Evolutionary conservation across 106 monocot genomes (phyloP).

Genomic region (Dendrobium huoshanense): DNA sequence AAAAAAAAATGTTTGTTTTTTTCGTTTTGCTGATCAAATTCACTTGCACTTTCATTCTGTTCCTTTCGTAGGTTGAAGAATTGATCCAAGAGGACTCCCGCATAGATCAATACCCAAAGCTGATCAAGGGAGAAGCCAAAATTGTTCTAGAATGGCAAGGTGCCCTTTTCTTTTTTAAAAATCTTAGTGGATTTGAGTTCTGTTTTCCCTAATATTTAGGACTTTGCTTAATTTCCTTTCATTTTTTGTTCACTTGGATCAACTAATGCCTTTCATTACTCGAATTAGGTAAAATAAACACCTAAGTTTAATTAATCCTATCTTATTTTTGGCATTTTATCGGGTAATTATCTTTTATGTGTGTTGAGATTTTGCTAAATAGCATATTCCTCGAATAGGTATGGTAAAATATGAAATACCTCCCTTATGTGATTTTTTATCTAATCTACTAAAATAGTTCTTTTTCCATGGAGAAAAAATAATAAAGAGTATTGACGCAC

Average conservation of each 20-base stretch:
- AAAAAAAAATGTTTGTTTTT: neutral
- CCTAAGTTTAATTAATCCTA: no score
- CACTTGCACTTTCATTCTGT: neutral
- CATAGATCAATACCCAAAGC: conserved; percentile 85
- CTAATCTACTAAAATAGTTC: no score
- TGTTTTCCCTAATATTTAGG: neutral
- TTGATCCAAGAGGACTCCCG: conserved; percentile 86
- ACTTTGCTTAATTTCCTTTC: neutral
- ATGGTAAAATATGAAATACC: no score
- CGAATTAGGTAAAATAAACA: neutral
- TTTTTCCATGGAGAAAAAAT: no score
- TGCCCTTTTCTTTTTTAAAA: conserved; percentile 1
- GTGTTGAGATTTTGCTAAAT: neutral
- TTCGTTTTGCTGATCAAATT: neutral
- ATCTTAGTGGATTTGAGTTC: neutral
- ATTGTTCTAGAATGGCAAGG: conserved; percentile 95
- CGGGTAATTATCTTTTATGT: neutral
- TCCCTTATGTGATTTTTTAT: no score
- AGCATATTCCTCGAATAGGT: neutral
- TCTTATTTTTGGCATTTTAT: neutral
- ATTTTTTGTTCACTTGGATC: neutral
- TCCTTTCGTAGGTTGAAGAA: conserved; percentile 61
- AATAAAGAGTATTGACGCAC: no score
- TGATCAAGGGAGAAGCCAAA: conserved; percentile 90
- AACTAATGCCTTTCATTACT: neutral